phyloP scores from a whole-genome alignment of 192 early-diverging fungal species.

The Podila epigama region DNA sequence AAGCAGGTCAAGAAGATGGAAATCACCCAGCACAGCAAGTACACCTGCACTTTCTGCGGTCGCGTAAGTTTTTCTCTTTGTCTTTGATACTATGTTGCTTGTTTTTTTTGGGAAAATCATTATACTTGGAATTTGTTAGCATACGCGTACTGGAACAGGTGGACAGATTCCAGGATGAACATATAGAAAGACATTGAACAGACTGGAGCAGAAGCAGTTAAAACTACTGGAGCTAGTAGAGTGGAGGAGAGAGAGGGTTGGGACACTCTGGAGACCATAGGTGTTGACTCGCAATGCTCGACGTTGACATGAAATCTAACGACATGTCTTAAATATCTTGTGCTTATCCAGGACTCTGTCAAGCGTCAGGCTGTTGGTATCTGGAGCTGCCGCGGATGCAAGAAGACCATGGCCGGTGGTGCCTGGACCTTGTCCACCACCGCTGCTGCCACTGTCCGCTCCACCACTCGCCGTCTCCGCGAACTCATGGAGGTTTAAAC shows the following conservation, averaged over 20 bases:
- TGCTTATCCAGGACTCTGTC: conserved; percentile 80
- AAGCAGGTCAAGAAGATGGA: conserved; percentile 91
- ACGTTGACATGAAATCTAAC: too few relatives aligned
- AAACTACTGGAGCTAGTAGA: too few relatives aligned
- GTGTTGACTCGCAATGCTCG: too few relatives aligned
- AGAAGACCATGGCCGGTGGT: conserved; percentile 94
- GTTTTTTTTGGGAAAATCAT: too few relatives aligned
- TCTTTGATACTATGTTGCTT: not conserved
- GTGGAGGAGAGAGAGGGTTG: too few relatives aligned
- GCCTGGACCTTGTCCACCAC: conserved; percentile 97
- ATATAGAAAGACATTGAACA: too few relatives aligned
- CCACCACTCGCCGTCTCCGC: conserved; percentile 97
- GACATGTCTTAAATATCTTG: not conserved
- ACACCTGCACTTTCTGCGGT: conserved; percentile 99
- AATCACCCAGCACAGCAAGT: conserved; percentile 99
- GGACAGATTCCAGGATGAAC: too few relatives aligned
- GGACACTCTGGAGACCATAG: too few relatives aligned
- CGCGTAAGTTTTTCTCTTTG: conserved; percentile 63
- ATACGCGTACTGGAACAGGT: too few relatives aligned
- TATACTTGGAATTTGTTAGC: too few relatives aligned
- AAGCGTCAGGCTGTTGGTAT: conserved; percentile 96
- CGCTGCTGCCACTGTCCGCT: conserved; percentile 89
- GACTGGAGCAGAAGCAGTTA: too few relatives aligned
- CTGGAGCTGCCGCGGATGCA: conserved; percentile 98
- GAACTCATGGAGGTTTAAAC: conserved; percentile 90